Evolutionary conservation across 2,329 filamentous ascomycete species (phyloP).

Genomic region (Aspergillus proliferans): DNA sequence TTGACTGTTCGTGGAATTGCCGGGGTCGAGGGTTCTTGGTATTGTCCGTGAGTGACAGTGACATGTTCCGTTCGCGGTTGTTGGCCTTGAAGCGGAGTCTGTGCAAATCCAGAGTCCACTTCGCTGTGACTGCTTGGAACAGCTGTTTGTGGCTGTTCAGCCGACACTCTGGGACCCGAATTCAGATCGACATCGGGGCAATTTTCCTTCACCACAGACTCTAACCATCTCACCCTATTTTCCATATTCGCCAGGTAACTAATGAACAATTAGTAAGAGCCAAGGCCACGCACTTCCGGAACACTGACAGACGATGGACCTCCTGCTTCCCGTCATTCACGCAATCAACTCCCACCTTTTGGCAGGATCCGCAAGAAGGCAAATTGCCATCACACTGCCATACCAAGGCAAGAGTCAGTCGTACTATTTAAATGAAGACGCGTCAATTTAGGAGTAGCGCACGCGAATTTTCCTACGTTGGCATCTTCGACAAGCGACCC

Average conservation of each 20-base stretch:
- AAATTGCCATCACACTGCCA: constrained; percentile 41
- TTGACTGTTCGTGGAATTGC: not conserved
- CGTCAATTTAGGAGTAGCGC: constrained; percentile 8
- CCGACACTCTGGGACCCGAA: constrained; percentile 12
- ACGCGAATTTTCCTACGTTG: constrained; percentile 48
- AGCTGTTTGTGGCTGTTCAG: not conserved
- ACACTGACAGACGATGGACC: constrained; percentile 37
- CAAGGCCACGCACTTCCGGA: not conserved
- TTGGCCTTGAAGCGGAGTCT: not conserved
- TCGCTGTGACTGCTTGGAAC: constrained; percentile 1
- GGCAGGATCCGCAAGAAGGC: constrained; percentile 41
- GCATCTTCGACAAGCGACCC: constrained; percentile 33
- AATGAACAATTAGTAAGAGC: not conserved
- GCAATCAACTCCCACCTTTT: constrained; percentile 38
- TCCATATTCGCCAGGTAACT: constrained; percentile 37
- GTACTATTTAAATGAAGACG: not conserved
- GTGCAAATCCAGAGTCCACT: not conserved
- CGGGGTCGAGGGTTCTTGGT: not conserved
- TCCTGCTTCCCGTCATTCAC: constrained; percentile 43
- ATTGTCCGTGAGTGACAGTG: not conserved
- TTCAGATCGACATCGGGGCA: constrained; percentile 41
- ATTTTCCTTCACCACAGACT: constrained; percentile 37
- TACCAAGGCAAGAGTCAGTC: not conserved
- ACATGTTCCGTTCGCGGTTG: not conserved
- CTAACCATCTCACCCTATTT: constrained; percentile 42